Evolutionary conservation across 495 filamentous ascomycete genomes (phyloP).

Genomic region (Cercophora samala): DNA sequence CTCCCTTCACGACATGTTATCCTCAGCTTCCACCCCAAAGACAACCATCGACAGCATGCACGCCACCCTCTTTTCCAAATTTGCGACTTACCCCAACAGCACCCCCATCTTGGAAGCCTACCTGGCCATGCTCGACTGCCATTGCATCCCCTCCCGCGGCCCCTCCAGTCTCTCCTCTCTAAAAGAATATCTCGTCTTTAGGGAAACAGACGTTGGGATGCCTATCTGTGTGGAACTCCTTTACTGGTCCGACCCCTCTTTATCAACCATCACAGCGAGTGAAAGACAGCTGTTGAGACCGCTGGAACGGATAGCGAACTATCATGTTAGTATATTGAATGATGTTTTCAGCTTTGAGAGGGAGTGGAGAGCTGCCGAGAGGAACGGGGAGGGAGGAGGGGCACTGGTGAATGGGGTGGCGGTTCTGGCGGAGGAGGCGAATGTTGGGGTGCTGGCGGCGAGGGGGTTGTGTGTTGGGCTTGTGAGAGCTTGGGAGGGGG

Average conservation of each 20-base stretch:
- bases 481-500: slow-evolving; percentile 22
- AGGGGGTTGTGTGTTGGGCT: slow-evolving; percentile 17
- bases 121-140: slow-evolving; percentile 19
- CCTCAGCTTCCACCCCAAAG: slow-evolving; percentile 13
- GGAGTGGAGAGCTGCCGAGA: slow-evolving; percentile 17
- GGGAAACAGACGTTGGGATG: slow-evolving; percentile 22
- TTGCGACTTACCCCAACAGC: slow-evolving; percentile 8
- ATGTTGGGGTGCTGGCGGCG: slow-evolving; percentile 13
- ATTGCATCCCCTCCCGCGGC: slow-evolving; percentile 12
- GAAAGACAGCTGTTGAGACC: slow-evolving; percentile 10
- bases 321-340: slow-evolving; percentile 23
- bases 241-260: slow-evolving; percentile 19
- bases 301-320: slow-evolving; percentile 19
- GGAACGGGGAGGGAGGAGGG: slow-evolving; percentile 13
- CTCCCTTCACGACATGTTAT: slow-evolving; percentile 13
- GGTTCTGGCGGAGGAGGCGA: slow-evolving; percentile 18
- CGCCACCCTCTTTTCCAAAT: slow-evolving; percentile 15
- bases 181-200: slow-evolving; percentile 24
- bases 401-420: slow-evolving; percentile 21
- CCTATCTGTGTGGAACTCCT: slow-evolving; percentile 19
- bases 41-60: slow-evolving; percentile 22
- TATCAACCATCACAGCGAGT: neutral
- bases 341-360: slow-evolving; percentile 23
- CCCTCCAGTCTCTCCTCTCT: slow-evolving; percentile 5
- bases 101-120: slow-evolving; percentile 17